Evolutionary conservation across 257 asterid genomes (phyloP), one percentile per base, ranked within the genome.

Genomic region (Gentiana macrophylla): DNA sequence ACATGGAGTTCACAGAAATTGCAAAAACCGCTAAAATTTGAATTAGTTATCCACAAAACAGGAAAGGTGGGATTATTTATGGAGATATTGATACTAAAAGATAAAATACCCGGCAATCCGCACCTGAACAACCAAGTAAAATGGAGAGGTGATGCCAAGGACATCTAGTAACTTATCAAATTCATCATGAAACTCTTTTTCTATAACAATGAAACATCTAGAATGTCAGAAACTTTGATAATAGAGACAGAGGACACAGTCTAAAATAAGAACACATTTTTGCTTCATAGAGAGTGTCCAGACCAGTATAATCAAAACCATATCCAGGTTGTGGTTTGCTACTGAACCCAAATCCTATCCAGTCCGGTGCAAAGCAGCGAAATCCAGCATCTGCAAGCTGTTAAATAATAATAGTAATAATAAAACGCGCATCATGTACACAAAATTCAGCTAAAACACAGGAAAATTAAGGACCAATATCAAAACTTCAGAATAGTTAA

Each of bases 311-410:
- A 70, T 91, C 95, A 57, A 87, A 91, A 50, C 92, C 98, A 68
- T 84, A 87, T 74, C 95, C 97, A 62, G 95, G 73, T 73, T 85
- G 98, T 37, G 97, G 98, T 80, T 84, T 82, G 68, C 88, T 95
- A 64, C 97, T 91, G 56, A 91, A 87, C 59, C 98, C 98, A 67
- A 83, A 91, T 74, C 98, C 98, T 59, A 91, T 75, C 98, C 98
- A 91, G 79, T 87, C 98, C 50, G 95, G 98, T 35, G 98, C 98
- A 68, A 79, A 77, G 72, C 98, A 91, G 72, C 78, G 97, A 72
- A 78, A 91, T 52, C 98, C 98, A 55, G 77, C 64, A 65, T 87
- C 90, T n/a, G 95, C 80, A 89, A 91, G 70, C 96, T 86, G 71
- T 63, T 55, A 47, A 59, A 61, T n/a, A 37, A 56, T 46, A 48